These are phyloP conservation scores for Rhodotorula babjevae DNA, from an alignment of 768 basidiomycete genomes.

Conservation along the genomic window DNA sequence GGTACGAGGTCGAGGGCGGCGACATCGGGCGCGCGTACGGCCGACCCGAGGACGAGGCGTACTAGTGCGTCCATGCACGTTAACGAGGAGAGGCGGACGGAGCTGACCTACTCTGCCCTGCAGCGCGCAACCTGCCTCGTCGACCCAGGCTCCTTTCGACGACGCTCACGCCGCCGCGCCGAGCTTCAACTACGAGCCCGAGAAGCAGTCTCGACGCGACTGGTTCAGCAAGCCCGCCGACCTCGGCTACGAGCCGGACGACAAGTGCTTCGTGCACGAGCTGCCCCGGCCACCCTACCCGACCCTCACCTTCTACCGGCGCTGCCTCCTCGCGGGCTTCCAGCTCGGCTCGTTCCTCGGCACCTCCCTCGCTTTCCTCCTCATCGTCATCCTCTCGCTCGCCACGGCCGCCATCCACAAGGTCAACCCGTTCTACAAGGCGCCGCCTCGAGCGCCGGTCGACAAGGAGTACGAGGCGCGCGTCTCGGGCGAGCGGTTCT, in stretches of 20 bases:
- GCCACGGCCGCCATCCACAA: conserved; percentile 35
- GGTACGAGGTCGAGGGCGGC: not conserved
- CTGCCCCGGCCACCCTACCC: conserved; percentile 20
- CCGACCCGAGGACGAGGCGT: not conserved
- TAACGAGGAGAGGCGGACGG: too few relatives aligned
- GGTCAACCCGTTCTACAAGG: conserved; percentile 38
- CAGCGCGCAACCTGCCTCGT: not conserved
- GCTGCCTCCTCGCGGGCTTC: conserved; percentile 21
- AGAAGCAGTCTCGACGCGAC: not conserved
- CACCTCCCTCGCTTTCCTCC: conserved; percentile 48
- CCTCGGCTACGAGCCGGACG: conserved; percentile 19
- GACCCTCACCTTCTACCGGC: conserved; percentile 19
- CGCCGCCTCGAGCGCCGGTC: conserved; percentile 48
- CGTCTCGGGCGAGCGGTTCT: conserved; percentile 49
- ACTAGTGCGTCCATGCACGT: conserved; percentile 25
- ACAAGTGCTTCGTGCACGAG: conserved; percentile 15
- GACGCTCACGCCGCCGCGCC: not conserved
- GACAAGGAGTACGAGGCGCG: conserved; percentile 49
- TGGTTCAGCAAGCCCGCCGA: not conserved
- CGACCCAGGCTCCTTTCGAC: not conserved
- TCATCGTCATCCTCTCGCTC: conserved; percentile 49
- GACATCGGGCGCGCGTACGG: not conserved
- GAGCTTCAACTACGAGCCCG: not conserved
- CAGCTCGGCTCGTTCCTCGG: conserved; percentile 33
- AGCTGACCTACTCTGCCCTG: too few relatives aligned